phyloP scores from a whole-genome alignment of 2,329 filamentous ascomycete species.

The Torrubiellomyces zombiae region DNA sequence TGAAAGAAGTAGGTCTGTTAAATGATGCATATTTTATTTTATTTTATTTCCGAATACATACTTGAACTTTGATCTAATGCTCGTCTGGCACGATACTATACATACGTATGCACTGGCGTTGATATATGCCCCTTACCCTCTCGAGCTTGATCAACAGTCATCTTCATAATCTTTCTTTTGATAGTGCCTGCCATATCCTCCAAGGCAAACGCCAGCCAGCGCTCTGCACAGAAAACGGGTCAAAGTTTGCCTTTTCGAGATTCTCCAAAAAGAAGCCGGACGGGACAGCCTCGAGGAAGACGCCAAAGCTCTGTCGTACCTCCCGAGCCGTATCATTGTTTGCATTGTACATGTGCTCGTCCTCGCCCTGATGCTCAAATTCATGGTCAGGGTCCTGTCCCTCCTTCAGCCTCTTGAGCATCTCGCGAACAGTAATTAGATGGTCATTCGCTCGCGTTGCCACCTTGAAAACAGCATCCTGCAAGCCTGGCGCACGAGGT shows the following conservation, averaged over 20 bases:
- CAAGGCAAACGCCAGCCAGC: slow-evolving; percentile 70
- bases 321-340: slow-evolving; percentile 21
- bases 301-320: slow-evolving; percentile 51
- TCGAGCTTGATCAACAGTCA: too few species aligned
- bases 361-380: slow-evolving; percentile 74
- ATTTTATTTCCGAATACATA: too few species aligned
- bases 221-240: slow-evolving; percentile 52
- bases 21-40: too few species aligned
- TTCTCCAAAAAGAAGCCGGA: slow-evolving; percentile 63
- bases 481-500: slow-evolving; percentile 59
- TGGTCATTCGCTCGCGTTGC: slow-evolving; percentile 93
- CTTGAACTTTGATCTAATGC: too few species aligned
- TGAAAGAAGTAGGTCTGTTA: too few species aligned
- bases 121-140: too few species aligned
- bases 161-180: slow-evolving; percentile 29
- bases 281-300: slow-evolving; percentile 65
- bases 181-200: slow-evolving; percentile 42
- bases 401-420: slow-evolving; percentile 64
- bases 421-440: slow-evolving; percentile 80
- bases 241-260: slow-evolving; percentile 69
- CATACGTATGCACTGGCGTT: too few species aligned
- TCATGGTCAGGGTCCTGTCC: slow-evolving; percentile 66
- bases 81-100: too few species aligned
- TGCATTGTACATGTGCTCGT: slow-evolving; percentile 38
- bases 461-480: slow-evolving; percentile 81